Evolutionary conservation across 1,284 basidiomycete genomes (phyloP), one percentile per base, ranked within the genome.

Genomic region (Mycosarcoma maydis): DNA sequence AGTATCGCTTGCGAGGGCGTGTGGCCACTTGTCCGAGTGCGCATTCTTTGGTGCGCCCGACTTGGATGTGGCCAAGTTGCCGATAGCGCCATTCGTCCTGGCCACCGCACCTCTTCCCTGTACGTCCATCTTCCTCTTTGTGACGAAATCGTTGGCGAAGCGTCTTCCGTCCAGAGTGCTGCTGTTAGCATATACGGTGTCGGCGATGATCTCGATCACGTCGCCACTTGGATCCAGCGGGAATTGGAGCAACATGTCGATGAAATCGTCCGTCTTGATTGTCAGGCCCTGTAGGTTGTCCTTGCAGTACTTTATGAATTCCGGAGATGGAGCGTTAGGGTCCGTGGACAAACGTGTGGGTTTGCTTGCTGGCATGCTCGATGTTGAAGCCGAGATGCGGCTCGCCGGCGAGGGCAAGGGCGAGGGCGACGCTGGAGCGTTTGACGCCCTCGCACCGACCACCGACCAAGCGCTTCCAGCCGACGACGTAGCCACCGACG

Each of bases 141-240:
- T 87, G 44, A 93, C 88, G 78, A 94, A 98, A 75, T 98, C 94
- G 6, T 90, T 85, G 1, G 94, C 93, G 77, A 98, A 98, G 26
- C 94, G 87, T 50, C 94, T 87, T 1, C 96, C 96, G 77, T 98
- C 94, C 36, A 99, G 87, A 2, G 92, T 98, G 22, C 92, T 91
- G 75, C 91, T 94, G 76, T 91, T 93, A 34, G 92, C 90, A 80
- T 98, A 98, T 53, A 98, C 79, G 24, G 71, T 71, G 36, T 82
- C 81, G 17, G 81, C 79, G 30, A 82, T 81, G 34, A 82, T 79
- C 50, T 80, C 81, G 9, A 78, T 61, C 34, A 82, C 78, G n/a
- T 80, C 79, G 13, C 77, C 68, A 17, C 64, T 57, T 1, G 81
- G 78, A 59, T 82, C 77, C 4, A 82, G 62, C 14, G 81, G 81